Evolutionary conservation across 768 basidiomycete genomes (phyloP).

Genomic region (Boletus huronensis): DNA sequence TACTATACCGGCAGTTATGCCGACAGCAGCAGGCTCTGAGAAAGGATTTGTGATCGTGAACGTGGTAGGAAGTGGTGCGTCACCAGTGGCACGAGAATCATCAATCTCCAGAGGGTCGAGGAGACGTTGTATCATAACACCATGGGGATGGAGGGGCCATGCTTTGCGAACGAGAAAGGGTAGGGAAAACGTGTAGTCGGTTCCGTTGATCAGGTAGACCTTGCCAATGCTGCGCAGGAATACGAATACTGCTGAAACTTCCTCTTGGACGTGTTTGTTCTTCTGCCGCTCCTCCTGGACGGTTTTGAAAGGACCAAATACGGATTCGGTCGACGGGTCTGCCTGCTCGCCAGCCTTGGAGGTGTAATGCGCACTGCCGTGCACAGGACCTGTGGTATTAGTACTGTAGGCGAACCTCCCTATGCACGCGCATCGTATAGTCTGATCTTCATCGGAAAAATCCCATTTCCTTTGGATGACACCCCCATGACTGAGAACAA

Average conservation of each 20-base stretch:
- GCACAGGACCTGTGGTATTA: slow-evolving; percentile 24
- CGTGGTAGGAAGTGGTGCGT: slow-evolving; percentile 71
- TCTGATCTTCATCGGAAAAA: slow-evolving; percentile 66
- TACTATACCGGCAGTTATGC: slow-evolving; percentile 58
- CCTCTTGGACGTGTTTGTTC: slow-evolving; percentile 33
- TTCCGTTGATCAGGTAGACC: slow-evolving; percentile 66
- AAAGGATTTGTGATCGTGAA: slow-evolving; percentile 78
- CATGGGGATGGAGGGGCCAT: slow-evolving; percentile 77
- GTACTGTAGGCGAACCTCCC: slow-evolving; percentile 62
- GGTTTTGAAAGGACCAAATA: slow-evolving; percentile 45
- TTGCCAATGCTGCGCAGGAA: slow-evolving; percentile 74
- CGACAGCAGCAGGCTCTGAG: slow-evolving; percentile 68
- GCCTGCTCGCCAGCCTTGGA: slow-evolving; percentile 14
- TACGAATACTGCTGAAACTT: slow-evolving; percentile 65
- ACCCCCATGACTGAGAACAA: slow-evolving; percentile 63
- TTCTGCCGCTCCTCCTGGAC: slow-evolving; percentile 39
- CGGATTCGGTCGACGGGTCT: slow-evolving; percentile 20
- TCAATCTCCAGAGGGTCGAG: slow-evolving; percentile 63
- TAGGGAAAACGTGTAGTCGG: slow-evolving; percentile 72
- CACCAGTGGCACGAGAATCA: slow-evolving; percentile 63
- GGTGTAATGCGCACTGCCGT: slow-evolving; percentile 30
- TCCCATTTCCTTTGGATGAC: slow-evolving; percentile 71
- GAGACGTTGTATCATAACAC: slow-evolving; percentile 73
- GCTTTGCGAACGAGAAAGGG: slow-evolving; percentile 78
- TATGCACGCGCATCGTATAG: slow-evolving; percentile 77